Evolutionary conservation across 208 protist genomes (phyloP), one percentile per base, ranked within the genome.

Genomic region (Naegleria fowleri): DNA sequence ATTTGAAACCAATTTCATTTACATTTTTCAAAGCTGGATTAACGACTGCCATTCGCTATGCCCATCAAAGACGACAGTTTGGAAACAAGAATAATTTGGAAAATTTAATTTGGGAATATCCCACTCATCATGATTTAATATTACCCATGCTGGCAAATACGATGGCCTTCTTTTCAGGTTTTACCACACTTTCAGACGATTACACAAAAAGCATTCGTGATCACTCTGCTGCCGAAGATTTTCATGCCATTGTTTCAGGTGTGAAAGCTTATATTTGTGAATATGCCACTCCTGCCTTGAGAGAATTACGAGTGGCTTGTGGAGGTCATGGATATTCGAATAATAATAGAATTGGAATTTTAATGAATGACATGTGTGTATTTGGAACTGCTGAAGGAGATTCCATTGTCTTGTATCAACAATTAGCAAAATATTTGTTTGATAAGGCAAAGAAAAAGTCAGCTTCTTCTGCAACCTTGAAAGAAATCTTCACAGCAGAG

Each of bases 91-190:
- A 43, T 7, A 40, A 55, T 36, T 89, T 48, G 33, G 93, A 94
- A 88, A 90, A 33, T 52, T 83, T 88, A n/a, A 93, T 95, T 76
- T 84, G 94, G 11, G 91, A 93, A 33, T 94, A 94, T 83, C 90
- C 87, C 11, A 90, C 90, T 15, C 93, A 94, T 51, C 93, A 94
- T 90, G 22, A 58, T 59, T 52, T 91, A 85, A 55, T 95, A 1
- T 87, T 95, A 67, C 93, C 93, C 36, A 90, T 93, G 43, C 67
- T 94, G 19, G 91, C 93, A 0, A 55, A 40, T 0, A 55, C 43
- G 9, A 11, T 39, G 90, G 9, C 89, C 88, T 5, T 55, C 84
- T 39, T 51, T n/a, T 52, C 83, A 5, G 75, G 22, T 33, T 16
- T 43, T 16, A 43, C 9, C 5, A 51, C 88, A 13, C 58, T 25